These are phyloP conservation scores for Flaveria ramosissima DNA, from an alignment of 129 eudicot genomes.

Conservation along the genomic window DNA sequence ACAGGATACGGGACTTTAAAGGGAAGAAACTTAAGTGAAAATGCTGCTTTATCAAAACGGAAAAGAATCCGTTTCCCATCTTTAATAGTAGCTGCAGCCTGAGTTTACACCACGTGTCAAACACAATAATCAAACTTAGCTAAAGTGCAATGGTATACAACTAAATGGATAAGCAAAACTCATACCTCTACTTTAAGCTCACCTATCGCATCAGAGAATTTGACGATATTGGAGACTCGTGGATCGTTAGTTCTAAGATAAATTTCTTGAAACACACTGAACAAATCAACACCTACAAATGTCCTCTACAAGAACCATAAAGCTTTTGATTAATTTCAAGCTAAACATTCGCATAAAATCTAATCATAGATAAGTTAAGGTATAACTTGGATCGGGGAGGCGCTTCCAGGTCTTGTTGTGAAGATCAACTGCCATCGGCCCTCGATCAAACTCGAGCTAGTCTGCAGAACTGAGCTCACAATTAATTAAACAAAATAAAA, in stretches of 20 bases:
- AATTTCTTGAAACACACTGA: constrained; percentile 91
- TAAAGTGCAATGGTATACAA: not conserved
- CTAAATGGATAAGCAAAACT: not conserved
- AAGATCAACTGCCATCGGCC: constrained; percentile 93
- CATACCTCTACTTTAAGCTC: constrained; percentile 98
- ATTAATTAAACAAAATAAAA: not conserved
- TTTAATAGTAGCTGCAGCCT: constrained; percentile 83
- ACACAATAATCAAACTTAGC: not conserved
- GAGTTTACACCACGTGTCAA: constrained; percentile 25
- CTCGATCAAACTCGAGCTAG: constrained; percentile 86
- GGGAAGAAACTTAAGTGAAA: constrained; percentile 79
- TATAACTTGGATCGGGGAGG: constrained; percentile 90
- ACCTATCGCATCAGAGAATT: constrained; percentile 86
- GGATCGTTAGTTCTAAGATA: constrained; percentile 78
- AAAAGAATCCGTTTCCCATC: constrained; percentile 85
- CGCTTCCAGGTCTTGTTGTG: constrained; percentile 95
- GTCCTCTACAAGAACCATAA: constrained; percentile 64
- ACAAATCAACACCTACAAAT: constrained; percentile 93
- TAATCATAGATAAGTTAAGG: not conserved
- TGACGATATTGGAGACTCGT: constrained; percentile 91
- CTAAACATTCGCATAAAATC: not conserved
- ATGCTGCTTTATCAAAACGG: constrained; percentile 93
- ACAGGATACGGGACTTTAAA: constrained; percentile 97
- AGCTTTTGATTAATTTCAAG: constrained; percentile 19
- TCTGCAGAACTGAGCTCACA: constrained; percentile 53